Percentiles rank a stretch among this genome's conserved stretches.
Evolutionary conservation across 192 early-diverging fungal genomes (phyloP).

Genomic region (Podila verticillata): DNA sequence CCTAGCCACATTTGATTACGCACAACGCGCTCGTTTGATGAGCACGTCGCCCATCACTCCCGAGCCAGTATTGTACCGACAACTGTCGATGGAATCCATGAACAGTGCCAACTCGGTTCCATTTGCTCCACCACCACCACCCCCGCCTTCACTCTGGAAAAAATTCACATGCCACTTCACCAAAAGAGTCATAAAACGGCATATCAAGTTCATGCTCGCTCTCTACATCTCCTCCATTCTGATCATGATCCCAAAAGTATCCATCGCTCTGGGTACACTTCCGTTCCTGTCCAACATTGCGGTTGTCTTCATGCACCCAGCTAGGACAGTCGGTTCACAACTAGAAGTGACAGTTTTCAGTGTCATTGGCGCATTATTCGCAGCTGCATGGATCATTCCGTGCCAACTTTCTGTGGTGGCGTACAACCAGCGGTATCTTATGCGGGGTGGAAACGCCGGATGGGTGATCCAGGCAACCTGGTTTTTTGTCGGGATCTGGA

Average conservation of each 20-base stretch:
- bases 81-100: constrained; percentile 9
- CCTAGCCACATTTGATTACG: not conserved
- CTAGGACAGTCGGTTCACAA: constrained; percentile 54
- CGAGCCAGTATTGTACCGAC: not conserved
- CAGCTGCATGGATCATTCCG: constrained; percentile 40
- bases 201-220: constrained; percentile 41
- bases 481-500: constrained; percentile 50
- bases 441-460: constrained; percentile 4
- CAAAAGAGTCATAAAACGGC: constrained; percentile 37
- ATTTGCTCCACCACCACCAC: constrained; percentile 11
- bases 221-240: constrained; percentile 34
- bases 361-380: constrained; percentile 39
- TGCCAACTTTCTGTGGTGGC: constrained; percentile 18
- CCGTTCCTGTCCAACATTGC: constrained; percentile 30
- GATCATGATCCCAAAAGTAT: constrained; percentile 28
- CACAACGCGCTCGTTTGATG: not conserved
- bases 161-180: constrained; percentile 39
- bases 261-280: constrained; percentile 16
- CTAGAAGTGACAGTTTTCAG: constrained; percentile 53
- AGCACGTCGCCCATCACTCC: not conserved
- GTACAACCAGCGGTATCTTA: constrained; percentile 25
- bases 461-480: constrained; percentile 30
- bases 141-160: constrained; percentile 14
- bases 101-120: constrained; percentile 24
- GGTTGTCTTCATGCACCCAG: constrained; percentile 53